Evolutionary conservation across 306 rosid genomes (phyloP).

Genomic region (Coriaria nepalensis): DNA sequence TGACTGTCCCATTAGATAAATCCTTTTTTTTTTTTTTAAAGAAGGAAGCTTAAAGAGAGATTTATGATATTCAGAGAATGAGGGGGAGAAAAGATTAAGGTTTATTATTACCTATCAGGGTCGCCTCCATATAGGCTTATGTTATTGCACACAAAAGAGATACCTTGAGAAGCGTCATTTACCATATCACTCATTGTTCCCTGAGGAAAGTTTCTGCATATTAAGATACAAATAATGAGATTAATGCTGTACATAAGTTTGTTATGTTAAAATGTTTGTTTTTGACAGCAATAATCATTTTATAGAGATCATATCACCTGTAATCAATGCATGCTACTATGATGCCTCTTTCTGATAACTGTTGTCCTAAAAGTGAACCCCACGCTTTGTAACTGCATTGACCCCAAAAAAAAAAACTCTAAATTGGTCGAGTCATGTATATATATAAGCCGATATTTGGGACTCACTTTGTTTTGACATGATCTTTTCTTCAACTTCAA

Average conservation of each 20-base stretch:
- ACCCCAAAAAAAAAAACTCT: not conserved
- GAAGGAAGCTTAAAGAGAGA: too few relatives aligned
- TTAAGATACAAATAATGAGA: too few relatives aligned
- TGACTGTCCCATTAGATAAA: constrained; percentile 95
- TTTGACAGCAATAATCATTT: too few relatives aligned
- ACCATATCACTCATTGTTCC: constrained; percentile 87
- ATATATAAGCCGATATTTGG: too few relatives aligned
- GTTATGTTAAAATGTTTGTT: too few relatives aligned
- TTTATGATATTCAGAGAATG: too few relatives aligned
- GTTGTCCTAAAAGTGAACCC: constrained; percentile 89
- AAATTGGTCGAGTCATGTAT: constrained; percentile 1
- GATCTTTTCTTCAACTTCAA: too few relatives aligned
- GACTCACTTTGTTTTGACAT: too few relatives aligned
- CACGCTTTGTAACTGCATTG: constrained; percentile 79
- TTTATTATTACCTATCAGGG: constrained; percentile 44
- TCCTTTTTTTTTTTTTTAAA: constrained; percentile 20
- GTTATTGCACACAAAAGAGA: constrained; percentile 79
- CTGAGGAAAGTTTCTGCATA: constrained; percentile 82
- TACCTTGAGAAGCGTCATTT: constrained; percentile 73
- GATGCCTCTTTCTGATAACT: constrained; percentile 74
- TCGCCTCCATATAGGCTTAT: constrained; percentile 90
- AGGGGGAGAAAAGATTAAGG: not conserved
- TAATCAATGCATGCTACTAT: constrained; percentile 93
- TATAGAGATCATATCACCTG: constrained; percentile 28
- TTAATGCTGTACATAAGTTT: too few relatives aligned